A percentile compares a stretch with the other conserved stretches of the same genome.
Conservation (phyloP, 768 basidiomycete genomes). For the Serendipita indica region DNA sequence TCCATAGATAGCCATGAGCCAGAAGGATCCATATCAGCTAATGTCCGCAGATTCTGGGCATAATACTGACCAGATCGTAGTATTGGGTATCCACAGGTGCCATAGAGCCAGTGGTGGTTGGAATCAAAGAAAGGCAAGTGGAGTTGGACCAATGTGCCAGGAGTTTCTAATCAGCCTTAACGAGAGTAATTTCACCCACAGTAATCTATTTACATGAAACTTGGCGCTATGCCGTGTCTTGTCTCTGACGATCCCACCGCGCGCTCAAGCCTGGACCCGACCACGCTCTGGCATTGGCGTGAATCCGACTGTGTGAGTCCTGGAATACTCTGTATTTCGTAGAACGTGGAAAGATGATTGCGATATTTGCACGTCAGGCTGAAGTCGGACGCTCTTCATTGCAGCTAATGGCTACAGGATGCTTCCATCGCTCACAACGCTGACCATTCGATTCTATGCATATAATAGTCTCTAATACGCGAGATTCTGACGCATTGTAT, state of each 20-base stretch:
- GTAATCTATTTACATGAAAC: no score
- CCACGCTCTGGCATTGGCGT: no score
- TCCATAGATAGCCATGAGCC: neutral
- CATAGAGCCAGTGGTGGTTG: no score
- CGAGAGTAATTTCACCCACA: no score
- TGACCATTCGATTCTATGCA: constrained; percentile 24
- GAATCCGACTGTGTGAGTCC: no score
- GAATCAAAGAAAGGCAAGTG: no score
- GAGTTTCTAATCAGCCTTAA: no score
- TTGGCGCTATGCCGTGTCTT: no score
- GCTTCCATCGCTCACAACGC: constrained; percentile 19
- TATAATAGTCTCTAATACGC: constrained; percentile 5
- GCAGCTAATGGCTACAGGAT: constrained; percentile 10
- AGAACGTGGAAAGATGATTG: constrained; percentile 10
- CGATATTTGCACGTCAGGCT: constrained; percentile 34
- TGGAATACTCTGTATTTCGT: no score
- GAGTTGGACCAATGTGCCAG: no score
- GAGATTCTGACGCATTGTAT: neutral
- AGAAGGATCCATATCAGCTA: constrained; percentile 4
- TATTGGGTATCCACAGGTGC: constrained; percentile 84
- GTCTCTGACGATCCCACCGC: no score
- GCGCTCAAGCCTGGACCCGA: no score
- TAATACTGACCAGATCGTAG: constrained; percentile 57
- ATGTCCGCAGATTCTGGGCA: neutral
- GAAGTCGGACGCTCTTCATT: constrained; percentile 18